Conservation (phyloP, 2,329 filamentous ascomycete species). For the Pseudovirgaria hyperparasitica region DNA sequence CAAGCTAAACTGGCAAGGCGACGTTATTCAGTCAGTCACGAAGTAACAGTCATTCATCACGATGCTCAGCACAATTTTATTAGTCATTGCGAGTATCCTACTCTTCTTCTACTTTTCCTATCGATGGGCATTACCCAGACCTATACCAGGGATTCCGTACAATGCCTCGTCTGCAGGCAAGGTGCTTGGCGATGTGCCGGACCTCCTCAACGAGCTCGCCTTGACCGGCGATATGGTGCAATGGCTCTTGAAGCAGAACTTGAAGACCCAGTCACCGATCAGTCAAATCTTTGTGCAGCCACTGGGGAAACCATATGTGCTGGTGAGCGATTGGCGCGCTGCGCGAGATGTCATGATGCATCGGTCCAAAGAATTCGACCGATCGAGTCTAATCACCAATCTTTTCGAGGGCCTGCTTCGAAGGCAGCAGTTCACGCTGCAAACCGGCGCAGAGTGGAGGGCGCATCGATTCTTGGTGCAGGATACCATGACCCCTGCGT, state of each 20-base stretch:
- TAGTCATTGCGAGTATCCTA: too few species aligned
- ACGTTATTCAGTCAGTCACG: too few species aligned
- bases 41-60: too few species aligned
- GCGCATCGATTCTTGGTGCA: conserved; percentile 22
- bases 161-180: conserved; percentile 21
- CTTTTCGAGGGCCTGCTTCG: conserved; percentile 22
- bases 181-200: conserved; percentile 32
- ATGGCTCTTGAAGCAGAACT: conserved; percentile 2
- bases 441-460: conserved; percentile 19
- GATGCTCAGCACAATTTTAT: too few species aligned
- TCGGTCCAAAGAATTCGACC: conserved; percentile 8
- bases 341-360: conserved; percentile 6
- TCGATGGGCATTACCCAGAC: conserved; percentile 24
- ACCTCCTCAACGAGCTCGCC: conserved; percentile 26
- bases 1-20: too few species aligned
- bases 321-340: conserved; percentile 6
- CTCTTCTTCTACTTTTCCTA: conserved; percentile 11
- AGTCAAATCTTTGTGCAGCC: conserved; percentile 7
- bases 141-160: conserved; percentile 35
- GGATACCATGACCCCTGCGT: conserved; percentile 26
- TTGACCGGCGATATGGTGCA: too few species aligned
- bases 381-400: conserved; percentile 8
- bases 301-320: conserved; percentile 5
- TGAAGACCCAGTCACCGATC: conserved; percentile 3
- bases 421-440: conserved; percentile 18